Conservation (phyloP, 352 stramenopile genomes). For the Globisporangium emineosum region DNA sequence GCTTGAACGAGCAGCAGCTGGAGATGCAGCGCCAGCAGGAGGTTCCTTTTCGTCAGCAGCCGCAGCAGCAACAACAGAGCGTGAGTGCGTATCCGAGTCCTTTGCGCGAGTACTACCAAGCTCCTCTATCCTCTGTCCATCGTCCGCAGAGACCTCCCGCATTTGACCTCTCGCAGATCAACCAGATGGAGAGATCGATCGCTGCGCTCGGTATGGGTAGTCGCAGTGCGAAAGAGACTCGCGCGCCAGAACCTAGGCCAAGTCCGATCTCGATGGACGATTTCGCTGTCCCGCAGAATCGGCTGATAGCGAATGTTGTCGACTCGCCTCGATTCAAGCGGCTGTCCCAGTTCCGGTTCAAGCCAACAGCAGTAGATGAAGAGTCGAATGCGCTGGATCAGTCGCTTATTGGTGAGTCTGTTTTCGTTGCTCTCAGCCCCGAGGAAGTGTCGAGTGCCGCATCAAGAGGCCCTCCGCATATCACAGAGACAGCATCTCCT, state of each 20-base stretch:
- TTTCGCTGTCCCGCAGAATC: constrained; percentile 37
- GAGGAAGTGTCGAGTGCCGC: constrained; percentile 10
- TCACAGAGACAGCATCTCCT: constrained; percentile 37
- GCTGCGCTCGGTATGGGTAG: constrained; percentile 11
- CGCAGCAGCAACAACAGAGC: constrained; percentile 4
- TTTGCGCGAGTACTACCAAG: constrained; percentile 3
- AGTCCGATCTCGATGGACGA: constrained; percentile 71
- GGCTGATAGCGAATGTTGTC: constrained; percentile 21
- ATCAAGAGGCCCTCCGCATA: constrained; percentile 18
- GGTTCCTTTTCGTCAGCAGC: constrained; percentile 13
- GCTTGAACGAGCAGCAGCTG: constrained; percentile 50
- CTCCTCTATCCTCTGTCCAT: not conserved
- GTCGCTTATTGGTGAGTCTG: constrained; percentile 62
- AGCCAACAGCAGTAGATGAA: constrained; percentile 1
- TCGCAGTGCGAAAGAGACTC: constrained; percentile 13
- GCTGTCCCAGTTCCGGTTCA: constrained; percentile 30
- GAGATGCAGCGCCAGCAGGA: constrained; percentile 28
- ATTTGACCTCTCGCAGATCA: constrained; percentile 19
- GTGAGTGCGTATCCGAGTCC: not conserved
- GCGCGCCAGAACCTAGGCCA: constrained; percentile 21
- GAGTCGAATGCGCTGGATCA: constrained; percentile 46
- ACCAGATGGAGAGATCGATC: constrained; percentile 17
- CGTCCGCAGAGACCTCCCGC: constrained; percentile 9
- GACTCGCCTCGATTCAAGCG: constrained; percentile 44
- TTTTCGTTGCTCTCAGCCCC: constrained; percentile 55